Base-by-base conservation (phyloP, 2,329 filamentous ascomycete genomes). In the Aspergillus sp. region DNA sequence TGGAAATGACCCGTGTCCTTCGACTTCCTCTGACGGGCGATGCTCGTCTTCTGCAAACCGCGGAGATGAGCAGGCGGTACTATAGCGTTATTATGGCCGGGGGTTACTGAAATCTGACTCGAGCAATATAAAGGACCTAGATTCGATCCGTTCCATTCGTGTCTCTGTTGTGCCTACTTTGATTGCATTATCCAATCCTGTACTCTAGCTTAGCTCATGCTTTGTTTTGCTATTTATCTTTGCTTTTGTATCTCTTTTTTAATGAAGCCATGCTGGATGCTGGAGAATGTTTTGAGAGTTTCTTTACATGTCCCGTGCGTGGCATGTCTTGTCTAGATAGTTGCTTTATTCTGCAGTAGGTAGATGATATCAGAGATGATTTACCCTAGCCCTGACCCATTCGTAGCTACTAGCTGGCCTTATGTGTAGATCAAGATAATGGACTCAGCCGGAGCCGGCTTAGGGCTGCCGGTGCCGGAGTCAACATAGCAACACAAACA, bases 31-130 rank as follows among this genome's bases (percentile, higher is more conserved):
- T 93, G 52, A 91, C 89, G 4, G 87, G 90, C 65, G 90, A 93
- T 71, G 83, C 86, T 40, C 84, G 89, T 65, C 75, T 91, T 59
- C 81, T 84, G 65, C 89, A 93, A 72, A 87, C 89, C 8, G 83
- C 86, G 35, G 85, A 90, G 60, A 78, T 91, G 64, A 87, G 88
- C 63, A 80, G 87, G 66, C 82, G 83, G 55, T 90, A 90, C 67
- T 91, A 90, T 72, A 80, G 81, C 58, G 82, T 83, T 56, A 79
- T 89, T 41, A 86, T 88, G 83, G 82, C 77, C 7, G 76, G 75
- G 63, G 75, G 70, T 44, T 68, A 73, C 57, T 77, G 64, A 70
- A 40, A 50, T 61, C 37, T 57, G 43, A 48, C 58, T 49, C 39
- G 47, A 55, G 41, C 41, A 43, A 33, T 46, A 43, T 57, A 53